Evolutionary conservation across 345 rosid genomes (phyloP), one percentile per base, ranked within the genome.

Genomic region (Gossypium stocksii): DNA sequence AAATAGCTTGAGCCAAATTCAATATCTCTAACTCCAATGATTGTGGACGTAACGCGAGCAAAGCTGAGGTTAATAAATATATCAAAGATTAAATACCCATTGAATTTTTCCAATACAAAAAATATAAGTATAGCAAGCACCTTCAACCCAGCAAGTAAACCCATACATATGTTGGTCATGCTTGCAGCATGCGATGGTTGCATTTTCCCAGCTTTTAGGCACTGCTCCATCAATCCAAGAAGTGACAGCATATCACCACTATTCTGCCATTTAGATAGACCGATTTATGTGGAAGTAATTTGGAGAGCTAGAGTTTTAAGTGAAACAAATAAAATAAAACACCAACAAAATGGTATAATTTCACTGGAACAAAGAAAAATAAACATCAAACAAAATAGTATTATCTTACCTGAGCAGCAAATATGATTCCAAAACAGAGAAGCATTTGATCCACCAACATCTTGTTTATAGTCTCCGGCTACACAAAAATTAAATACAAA

Each of bases 391-490:
- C 70, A 79, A 77, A 62, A 17, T 64, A 66, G 60, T 66, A 62
- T 34, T 73, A 70, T 77, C 89, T 56, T 74, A 88, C 98, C 88
- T 92, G 97, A 79, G 89, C 89, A 77, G 97, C 93, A 91, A 94
- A 91, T 89, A 94, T 87, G 80, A 87, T 76, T 64, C 97, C 98
- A 79, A 92, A 87, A 84, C 97, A 92, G 63, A 94, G 94, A 53
- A 94, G 93, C 91, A 92, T 94, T 89, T 94, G 95, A 79, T 94
- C 92, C 83, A 92, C 92, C 89, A 92, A 61, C 62, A 90, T 86
- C 87, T 88, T 90, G 80, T 83, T 88, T 83, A 92, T 83, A 75
- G 97, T 92, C 87, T 94, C 98, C 48, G 98, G 98, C 97, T 94
- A 77, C 89, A 34, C 56, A 49, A 88, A 66, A 54, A 73, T 72